Percentiles rank a stretch among this genome's conserved stretches.
phyloP scores from a whole-genome alignment of 2,329 filamentous ascomycete genomes.

The Grosmannia clavigera region DNA sequence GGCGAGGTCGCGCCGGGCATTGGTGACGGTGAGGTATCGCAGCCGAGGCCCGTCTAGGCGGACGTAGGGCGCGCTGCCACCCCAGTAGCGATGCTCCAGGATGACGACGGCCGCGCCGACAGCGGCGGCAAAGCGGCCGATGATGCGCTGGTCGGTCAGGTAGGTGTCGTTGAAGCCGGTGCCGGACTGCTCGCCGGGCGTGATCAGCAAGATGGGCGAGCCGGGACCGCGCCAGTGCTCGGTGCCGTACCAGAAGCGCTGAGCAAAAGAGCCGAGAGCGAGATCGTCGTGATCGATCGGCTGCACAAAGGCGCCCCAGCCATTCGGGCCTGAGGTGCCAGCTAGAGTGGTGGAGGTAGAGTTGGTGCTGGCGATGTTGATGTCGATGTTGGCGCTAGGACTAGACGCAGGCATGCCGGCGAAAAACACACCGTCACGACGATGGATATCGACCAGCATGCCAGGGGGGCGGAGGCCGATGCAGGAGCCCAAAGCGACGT shows the following conservation, averaged over 20 bases:
- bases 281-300: slow-evolving; percentile 27
- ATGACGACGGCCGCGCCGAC: slow-evolving; percentile 27
- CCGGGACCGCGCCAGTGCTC: slow-evolving; percentile 26
- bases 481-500: neutral
- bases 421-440: neutral
- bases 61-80: slow-evolving; percentile 24
- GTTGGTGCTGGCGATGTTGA: too few species aligned
- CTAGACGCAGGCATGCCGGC: neutral
- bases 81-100: slow-evolving; percentile 31
- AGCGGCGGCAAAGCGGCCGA: slow-evolving; percentile 26
- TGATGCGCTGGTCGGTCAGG: slow-evolving; percentile 41
- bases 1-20: slow-evolving; percentile 27
- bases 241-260: slow-evolving; percentile 27
- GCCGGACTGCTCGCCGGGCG: slow-evolving; percentile 23
- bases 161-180: slow-evolving; percentile 8
- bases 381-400: too few species aligned
- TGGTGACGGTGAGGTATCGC: slow-evolving; percentile 26
- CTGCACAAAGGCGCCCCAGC: slow-evolving; percentile 23
- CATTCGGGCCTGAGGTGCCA: neutral
- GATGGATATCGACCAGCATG: neutral
- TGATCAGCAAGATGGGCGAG: slow-evolving; percentile 27
- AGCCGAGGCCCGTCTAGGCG: slow-evolving; percentile 23
- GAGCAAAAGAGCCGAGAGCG: slow-evolving; percentile 26
- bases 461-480: neutral
- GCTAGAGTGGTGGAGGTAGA: neutral